These are phyloP conservation scores for Periconia sp. DNA, from an alignment of 2,329 filamentous ascomycete genomes.

Conservation along the genomic window DNA sequence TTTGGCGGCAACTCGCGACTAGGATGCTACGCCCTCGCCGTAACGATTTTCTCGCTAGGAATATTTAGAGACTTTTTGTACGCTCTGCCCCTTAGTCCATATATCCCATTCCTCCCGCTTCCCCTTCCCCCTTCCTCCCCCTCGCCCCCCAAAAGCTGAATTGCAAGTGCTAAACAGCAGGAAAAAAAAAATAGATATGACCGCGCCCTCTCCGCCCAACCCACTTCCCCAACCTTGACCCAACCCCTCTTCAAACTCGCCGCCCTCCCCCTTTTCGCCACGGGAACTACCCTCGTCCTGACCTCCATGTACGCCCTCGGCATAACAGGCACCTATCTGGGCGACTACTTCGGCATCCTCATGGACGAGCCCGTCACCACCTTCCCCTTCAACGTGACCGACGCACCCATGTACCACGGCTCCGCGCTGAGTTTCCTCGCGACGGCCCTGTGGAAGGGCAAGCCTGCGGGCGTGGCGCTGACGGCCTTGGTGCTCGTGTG, in stretches of 20 bases:
- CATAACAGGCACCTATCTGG: conserved; percentile 93
- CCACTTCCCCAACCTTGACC: conserved; percentile 75
- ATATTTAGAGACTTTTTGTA: conserved; percentile 76
- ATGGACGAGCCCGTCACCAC: conserved; percentile 94
- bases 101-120: no score
- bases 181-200: conserved; percentile 70
- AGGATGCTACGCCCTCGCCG: conserved; percentile 89
- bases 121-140: conserved; percentile 1
- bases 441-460: conserved; percentile 81
- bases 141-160: neutral
- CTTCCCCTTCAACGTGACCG: conserved; percentile 93
- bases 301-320: conserved; percentile 91
- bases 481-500: conserved; percentile 76
- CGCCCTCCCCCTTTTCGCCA: conserved; percentile 73
- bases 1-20: conserved; percentile 78
- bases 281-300: conserved; percentile 84
- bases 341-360: conserved; percentile 98
- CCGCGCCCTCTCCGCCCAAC: conserved; percentile 76
- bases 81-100: no score
- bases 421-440: conserved; percentile 92
- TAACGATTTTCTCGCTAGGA: conserved; percentile 88
- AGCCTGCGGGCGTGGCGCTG: conserved; percentile 82
- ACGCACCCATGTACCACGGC: conserved; percentile 96
- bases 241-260: conserved; percentile 64
- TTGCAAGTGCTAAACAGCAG: neutral